Conservation (phyloP, 2,329 filamentous ascomycete genomes). For the Cyphellophora attinorum region DNA sequence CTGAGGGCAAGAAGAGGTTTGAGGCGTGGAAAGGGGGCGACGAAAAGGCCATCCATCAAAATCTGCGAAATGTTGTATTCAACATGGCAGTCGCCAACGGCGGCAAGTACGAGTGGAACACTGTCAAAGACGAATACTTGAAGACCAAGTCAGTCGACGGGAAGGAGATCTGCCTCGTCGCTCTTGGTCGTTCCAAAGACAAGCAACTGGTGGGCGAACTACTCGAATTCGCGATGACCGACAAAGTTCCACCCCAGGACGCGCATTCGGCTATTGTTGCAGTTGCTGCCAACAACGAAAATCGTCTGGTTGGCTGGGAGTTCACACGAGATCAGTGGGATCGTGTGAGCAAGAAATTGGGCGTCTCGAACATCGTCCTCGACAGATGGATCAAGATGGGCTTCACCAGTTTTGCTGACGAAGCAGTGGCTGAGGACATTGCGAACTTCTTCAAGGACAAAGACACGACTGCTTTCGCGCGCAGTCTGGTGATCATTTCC, state of each 20-base stretch:
- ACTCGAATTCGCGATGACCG: conserved; percentile 68
- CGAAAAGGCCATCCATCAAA: conserved; percentile 65
- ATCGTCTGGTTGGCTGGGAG: conserved; percentile 69
- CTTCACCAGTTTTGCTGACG: conserved; percentile 68
- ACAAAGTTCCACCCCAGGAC: conserved; percentile 76
- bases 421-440: conserved; percentile 64
- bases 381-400: conserved; percentile 78
- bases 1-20: conserved; percentile 72
- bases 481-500: conserved; percentile 73
- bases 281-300: conserved; percentile 62
- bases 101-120: conserved; percentile 57
- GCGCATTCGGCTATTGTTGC: conserved; percentile 71
- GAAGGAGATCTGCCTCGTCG: conserved; percentile 72
- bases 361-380: conserved; percentile 72
- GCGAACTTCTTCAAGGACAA: conserved; percentile 74
- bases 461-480: conserved; percentile 68
- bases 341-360: conserved; percentile 57
- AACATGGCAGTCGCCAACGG: conserved; percentile 68
- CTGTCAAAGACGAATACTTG: conserved; percentile 76
- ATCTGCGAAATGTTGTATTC: conserved; percentile 72
- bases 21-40: conserved; percentile 64
- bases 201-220: conserved; percentile 57
- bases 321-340: conserved; percentile 81
- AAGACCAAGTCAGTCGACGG: conserved; percentile 79
- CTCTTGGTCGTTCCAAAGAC: conserved; percentile 66